Evolutionary conservation across 225 moss, liverwort and hornwort species (phyloP).

Genomic region (Antitrichia curtipendula): DNA sequence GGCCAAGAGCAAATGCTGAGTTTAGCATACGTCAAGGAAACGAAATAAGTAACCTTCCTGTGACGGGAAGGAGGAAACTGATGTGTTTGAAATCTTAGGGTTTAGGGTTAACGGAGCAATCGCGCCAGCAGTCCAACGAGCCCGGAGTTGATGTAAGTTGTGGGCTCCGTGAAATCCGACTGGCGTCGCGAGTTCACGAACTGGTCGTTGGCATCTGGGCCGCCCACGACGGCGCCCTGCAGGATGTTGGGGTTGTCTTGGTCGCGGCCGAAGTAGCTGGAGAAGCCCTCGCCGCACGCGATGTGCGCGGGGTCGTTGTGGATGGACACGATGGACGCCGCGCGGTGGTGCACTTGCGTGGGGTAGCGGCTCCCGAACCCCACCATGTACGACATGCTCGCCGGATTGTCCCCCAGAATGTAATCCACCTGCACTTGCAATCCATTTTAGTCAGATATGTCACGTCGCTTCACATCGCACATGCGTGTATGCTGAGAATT

Average conservation of each 20-base stretch:
- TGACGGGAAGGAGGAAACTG: neutral
- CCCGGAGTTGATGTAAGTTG: slow-evolving; percentile 68
- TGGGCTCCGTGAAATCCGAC: slow-evolving; percentile 60
- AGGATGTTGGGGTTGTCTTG: slow-evolving; percentile 51
- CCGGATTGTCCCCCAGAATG: slow-evolving; percentile 60
- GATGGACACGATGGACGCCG: slow-evolving; percentile 56
- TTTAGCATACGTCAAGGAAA: no score
- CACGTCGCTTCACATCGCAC: neutral
- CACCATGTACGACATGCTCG: slow-evolving; percentile 57
- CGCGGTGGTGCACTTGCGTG: slow-evolving; percentile 57
- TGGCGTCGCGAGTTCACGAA: slow-evolving; percentile 36
- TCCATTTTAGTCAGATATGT: neutral
- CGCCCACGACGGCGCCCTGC: slow-evolving; percentile 58
- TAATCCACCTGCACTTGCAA: slow-evolving; percentile 48
- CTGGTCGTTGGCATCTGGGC: slow-evolving; percentile 39
- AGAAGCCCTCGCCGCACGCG: slow-evolving; percentile 48
- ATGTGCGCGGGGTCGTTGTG: slow-evolving; percentile 17
- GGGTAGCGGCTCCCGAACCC: slow-evolving; percentile 54
- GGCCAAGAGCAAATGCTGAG: neutral
- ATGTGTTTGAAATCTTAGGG: neutral
- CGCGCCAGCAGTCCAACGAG: slow-evolving; percentile 65
- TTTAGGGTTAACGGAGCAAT: neutral
- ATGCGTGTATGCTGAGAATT: neutral
- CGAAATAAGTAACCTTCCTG: neutral
- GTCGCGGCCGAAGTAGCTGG: slow-evolving; percentile 21